Evolutionary conservation across 2,329 filamentous ascomycete species (phyloP).

Genomic region (Hypoxylon sp.): DNA sequence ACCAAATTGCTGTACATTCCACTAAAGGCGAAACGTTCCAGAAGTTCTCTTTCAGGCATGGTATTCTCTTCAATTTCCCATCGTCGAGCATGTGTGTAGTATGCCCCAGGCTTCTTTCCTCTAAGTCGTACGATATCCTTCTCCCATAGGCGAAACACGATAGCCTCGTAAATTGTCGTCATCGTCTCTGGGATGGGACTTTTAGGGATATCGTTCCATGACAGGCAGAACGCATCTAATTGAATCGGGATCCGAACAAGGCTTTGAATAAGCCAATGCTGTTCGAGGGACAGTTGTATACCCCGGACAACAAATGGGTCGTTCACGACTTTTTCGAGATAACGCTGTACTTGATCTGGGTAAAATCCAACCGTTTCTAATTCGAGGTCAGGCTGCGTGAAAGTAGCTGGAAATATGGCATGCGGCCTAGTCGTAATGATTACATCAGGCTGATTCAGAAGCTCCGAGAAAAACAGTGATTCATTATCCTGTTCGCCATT

Average conservation of each 20-base stretch:
- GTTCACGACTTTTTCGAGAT: neutral
- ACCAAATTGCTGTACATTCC: constrained; percentile 1
- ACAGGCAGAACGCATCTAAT: constrained; percentile 6
- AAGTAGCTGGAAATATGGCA: neutral
- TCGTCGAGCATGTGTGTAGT: too few relatives aligned
- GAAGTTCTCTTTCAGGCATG: too few relatives aligned
- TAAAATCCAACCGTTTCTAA: constrained; percentile 9
- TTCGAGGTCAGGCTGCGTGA: neutral
- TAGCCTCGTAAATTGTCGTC: constrained; percentile 4
- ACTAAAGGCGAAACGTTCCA: neutral
- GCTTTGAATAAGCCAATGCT: neutral
- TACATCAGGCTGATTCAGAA: constrained; percentile 5
- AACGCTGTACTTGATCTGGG: neutral
- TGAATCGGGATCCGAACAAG: constrained; percentile 19
- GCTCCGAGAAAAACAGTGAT: neutral
- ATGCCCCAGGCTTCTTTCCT: too few relatives aligned
- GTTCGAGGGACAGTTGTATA: neutral
- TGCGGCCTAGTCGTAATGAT: constrained; percentile 9
- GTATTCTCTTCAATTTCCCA: too few relatives aligned
- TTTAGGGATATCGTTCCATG: neutral
- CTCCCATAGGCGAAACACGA: neutral
- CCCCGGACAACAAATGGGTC: neutral
- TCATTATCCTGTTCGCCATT: neutral
- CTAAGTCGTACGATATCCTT: neutral
- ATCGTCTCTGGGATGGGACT: neutral